These are phyloP conservation scores for Crithidia bombi DNA, from an alignment of 208 protist species.

Conservation along the genomic window DNA sequence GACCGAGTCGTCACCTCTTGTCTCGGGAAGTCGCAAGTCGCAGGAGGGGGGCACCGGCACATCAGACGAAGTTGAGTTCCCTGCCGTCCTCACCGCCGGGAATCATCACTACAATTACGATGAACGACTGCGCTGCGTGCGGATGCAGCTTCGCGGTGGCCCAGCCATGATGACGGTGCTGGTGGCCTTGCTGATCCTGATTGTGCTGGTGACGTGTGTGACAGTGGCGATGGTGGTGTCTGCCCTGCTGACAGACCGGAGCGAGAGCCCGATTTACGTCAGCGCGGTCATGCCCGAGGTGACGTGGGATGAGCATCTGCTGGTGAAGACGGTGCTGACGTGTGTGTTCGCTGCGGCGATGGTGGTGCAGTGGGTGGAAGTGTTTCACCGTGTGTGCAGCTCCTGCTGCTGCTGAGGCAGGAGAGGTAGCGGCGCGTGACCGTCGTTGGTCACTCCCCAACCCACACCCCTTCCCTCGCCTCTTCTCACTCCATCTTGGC, in stretches of 20 bases:
- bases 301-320: constrained; percentile 35
- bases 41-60: background rate
- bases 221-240: constrained; percentile 15
- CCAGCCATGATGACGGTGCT: constrained; percentile 36
- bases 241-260: constrained; percentile 29
- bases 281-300: constrained; percentile 23
- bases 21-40: background rate
- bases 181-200: constrained; percentile 15
- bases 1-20: background rate
- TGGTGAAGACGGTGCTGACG: constrained; percentile 23
- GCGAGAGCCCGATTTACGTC: constrained; percentile 22
- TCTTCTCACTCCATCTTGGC: no score
- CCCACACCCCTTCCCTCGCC: no score
- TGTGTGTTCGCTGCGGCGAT: constrained; percentile 20
- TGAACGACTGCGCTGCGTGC: constrained; percentile 23
- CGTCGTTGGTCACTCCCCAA: background rate
- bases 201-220: constrained; percentile 20
- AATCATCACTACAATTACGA: constrained; percentile 4
- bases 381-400: constrained; percentile 22
- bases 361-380: constrained; percentile 39
- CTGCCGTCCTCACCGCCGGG: background rate
- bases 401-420: constrained; percentile 12
- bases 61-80: background rate
- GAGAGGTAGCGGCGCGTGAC: background rate
- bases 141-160: constrained; percentile 31